Evolutionary conservation across 83 land plant genomes (phyloP), one percentile per base, ranked within the genome.

Genomic region (Larix sibirica): DNA sequence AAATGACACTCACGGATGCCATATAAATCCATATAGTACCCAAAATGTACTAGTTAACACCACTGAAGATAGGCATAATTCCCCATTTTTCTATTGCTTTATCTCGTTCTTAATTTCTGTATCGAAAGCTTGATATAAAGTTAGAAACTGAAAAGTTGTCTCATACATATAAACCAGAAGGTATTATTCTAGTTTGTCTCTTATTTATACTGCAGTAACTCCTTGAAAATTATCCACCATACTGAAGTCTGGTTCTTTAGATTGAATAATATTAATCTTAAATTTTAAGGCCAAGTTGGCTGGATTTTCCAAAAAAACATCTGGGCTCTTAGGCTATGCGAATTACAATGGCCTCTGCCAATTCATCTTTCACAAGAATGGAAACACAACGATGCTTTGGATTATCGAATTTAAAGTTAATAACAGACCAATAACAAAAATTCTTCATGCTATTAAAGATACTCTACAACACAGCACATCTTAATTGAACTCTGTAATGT

Each of bases 391-490:
- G 4, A 40, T 12, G 66, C 28, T 75, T 21, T 61, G 26, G 68
- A n/a, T 21, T 20, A n/a, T 75, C 17, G 23, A 38, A n/a, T 10
- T 67, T 28, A 12, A 67, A 67, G 70, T 9, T 28, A 16, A 23
- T 23, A 23, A 67, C 70, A 67, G 31, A 67, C 10, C 16, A 67
- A 23, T 67, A 67, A 67, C 10, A 67, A 8, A 67, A 24, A 24
- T 8, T 28, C 64, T 17, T 77, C 80, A 77, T 77, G 59, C 67
- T 58, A 21, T 40, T 76, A 14, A 44, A 76, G 31, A 66, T 66
- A 66, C 69, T 66, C 3, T 28, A 66, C 16, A 16, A 66, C 36
- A 69, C 44, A 17, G 18, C n/a, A 69, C 38, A 5, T 10, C 10
- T 50, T 50, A 10, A 10, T 50, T 4, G 4, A 69, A 69, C n/a